A percentile compares a stretch with the other conserved stretches of the same genome.
Conservation (phyloP, 1,139 yeast genomes). For the Torulaspora pretoriensis region DNA sequence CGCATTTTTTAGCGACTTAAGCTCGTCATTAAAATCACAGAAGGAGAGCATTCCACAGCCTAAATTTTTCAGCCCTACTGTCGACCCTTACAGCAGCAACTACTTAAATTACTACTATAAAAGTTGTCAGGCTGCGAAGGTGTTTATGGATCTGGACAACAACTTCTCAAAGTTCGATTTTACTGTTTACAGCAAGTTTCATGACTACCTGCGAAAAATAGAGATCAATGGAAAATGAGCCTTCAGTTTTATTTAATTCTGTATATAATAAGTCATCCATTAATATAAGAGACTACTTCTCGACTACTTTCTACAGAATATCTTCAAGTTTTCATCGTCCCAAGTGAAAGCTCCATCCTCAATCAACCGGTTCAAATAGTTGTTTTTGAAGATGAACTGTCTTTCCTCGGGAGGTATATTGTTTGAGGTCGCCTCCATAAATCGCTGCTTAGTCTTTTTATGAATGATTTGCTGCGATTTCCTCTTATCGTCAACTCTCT, state of each 20-base stretch:
- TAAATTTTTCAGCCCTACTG: slow-evolving; percentile 29
- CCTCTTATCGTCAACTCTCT: slow-evolving; percentile 37
- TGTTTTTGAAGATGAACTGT: slow-evolving; percentile 31
- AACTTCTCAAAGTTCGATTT: slow-evolving; percentile 56
- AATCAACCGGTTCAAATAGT: slow-evolving; percentile 39
- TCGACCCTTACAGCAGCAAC: slow-evolving; percentile 33
- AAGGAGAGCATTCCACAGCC: slow-evolving; percentile 35
- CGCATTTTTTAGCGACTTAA: slow-evolving; percentile 18
- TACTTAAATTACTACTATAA: slow-evolving; percentile 49
- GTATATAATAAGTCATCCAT: not conserved
- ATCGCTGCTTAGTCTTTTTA: slow-evolving; percentile 40
- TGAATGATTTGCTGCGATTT: slow-evolving; percentile 35
- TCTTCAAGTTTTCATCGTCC: slow-evolving; percentile 23
- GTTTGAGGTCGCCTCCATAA: slow-evolving; percentile 37
- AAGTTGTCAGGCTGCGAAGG: slow-evolving; percentile 58
- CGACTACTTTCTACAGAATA: slow-evolving; percentile 19
- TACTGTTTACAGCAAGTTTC: slow-evolving; percentile 48
- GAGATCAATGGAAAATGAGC: slow-evolving; percentile 4
- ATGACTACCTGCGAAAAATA: slow-evolving; percentile 37
- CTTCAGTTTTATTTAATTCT: not conserved
- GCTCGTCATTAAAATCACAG: slow-evolving; percentile 12
- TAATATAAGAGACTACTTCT: not conserved
- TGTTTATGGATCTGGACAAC: slow-evolving; percentile 59
- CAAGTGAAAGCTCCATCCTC: slow-evolving; percentile 43
- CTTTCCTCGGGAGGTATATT: slow-evolving; percentile 32